Evolutionary conservation across 163 green algal genomes (phyloP).

Genomic region (Chlamydomonas reinhardtii): DNA sequence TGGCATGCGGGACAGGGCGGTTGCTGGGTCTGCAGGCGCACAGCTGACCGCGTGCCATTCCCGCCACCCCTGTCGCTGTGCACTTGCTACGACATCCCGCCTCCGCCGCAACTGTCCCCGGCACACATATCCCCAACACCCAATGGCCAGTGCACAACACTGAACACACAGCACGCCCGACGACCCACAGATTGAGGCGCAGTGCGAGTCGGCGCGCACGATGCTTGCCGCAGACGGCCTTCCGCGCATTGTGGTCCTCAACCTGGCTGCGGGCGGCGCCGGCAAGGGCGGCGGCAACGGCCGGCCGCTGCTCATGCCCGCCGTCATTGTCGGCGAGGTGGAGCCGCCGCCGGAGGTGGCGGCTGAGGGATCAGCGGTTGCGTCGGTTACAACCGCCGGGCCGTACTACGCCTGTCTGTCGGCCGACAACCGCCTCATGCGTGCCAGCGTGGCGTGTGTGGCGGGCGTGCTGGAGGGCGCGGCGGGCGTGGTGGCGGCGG

Average conservation of each 20-base stretch:
- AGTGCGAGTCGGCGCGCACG: slow-evolving; percentile 9
- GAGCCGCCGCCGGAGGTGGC: slow-evolving; percentile 40
- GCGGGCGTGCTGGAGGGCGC: slow-evolving; percentile 39
- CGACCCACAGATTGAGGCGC: background rate
- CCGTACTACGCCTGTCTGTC: slow-evolving; percentile 59
- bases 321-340: slow-evolving; percentile 47
- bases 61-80: too few relatives aligned
- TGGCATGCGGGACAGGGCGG: too few relatives aligned
- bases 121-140: too few relatives aligned
- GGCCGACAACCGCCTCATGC: slow-evolving; percentile 72
- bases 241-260: slow-evolving; percentile 48
- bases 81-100: too few relatives aligned
- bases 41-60: too few relatives aligned
- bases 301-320: slow-evolving; percentile 42
- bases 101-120: too few relatives aligned
- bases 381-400: background rate
- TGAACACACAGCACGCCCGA: too few relatives aligned
- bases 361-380: background rate
- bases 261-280: slow-evolving; percentile 25
- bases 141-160: too few relatives aligned
- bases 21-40: too few relatives aligned
- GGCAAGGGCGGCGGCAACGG: slow-evolving; percentile 1
- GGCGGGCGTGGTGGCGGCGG: slow-evolving; percentile 34
- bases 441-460: slow-evolving; percentile 32
- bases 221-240: background rate